Base-by-base conservation (phyloP, 345 rosid genomes). In the Citrus mangshanensis region DNA sequence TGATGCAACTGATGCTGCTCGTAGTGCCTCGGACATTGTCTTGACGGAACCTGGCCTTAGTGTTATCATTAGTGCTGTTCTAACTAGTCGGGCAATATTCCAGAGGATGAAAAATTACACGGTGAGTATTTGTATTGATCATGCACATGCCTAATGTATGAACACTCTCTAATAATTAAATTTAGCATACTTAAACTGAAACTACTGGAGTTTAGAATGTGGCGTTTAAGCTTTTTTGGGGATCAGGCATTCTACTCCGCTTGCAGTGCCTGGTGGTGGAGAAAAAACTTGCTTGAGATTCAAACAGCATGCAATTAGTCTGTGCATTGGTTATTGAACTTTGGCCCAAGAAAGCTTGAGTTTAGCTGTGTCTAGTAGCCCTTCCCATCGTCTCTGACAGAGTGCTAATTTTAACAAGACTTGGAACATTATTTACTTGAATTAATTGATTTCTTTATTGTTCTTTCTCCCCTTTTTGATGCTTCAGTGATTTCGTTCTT, bases 1-100 rank as follows among this genome's bases (percentile, higher is more conserved):
- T 18, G 95, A 88, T 82, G 93, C 92, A 75, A 89, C 95, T 78
- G 93, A 89, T 83, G 93, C 93, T n/a, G 91, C 93, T 16, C 91
- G 89, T 35, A 88, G 91, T 78, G 95, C 95, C 83, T 91, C 95
- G 1, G 93, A 89, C 81, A 88, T 89, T 70, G 90, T 89, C 78
- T 82, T 89, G 59, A 91, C 91, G 0, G 93, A 89, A 82, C 95
- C 93, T 75, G 93, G 91, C 46, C 88, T 89, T 42, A 89, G 92
- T 78, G 91, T 91, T 69, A 91, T 91, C 59, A 88, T 91, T 34
- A 89, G 91, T 83, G 93, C 91, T 38, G 91, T 91, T 28, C 74
- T 89, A 78, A 91, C 93, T 10, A 89, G 89, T 38, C 84, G 93
- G 1, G 90, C 91, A 58, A 91, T 91, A 58, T 88, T 87, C 86